Evolutionary conservation across 2,329 filamentous ascomycete genomes (phyloP), one percentile per base, ranked within the genome.

Genomic region (Fusarium equiseti): DNA sequence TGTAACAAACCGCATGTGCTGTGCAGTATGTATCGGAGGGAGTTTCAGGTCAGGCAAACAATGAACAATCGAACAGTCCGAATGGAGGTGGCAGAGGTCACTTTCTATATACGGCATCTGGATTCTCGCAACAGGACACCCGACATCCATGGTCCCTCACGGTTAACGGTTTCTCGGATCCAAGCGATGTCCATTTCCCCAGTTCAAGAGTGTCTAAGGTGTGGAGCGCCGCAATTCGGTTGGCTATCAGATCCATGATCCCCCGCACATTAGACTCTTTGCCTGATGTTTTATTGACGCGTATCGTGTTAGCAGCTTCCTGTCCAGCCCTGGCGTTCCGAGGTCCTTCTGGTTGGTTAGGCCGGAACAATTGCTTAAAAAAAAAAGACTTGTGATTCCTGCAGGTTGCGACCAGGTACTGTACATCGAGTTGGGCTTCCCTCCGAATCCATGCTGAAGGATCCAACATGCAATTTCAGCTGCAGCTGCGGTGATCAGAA

Each of bases 51-150:
- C 50, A 40, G 58, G 48, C 64, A 64, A 59, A 53, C 52, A 62
- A 35, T 18, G 20, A 44, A 43, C 44, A 53, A 40, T 42, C 57
- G 42, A 48, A 35, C 35, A 61, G 26, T 24, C 32, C 42, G 13
- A 63, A 46, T 46, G 60, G 58, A 42, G 61, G 66, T 38, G 72
- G 72, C 70, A 74, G 61, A 45, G 53, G 70, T 58, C 68, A 71
- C 73, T 66, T 75, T 73, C 73, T 75, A 75, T 75, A 75, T 75
- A 75, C 68, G 53, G 65, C 40, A 68, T 50, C 43, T 52, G 59
- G 42, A 31, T 29, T 57, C 31, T 56, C 29, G 24, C 53, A 43
- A 53, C 45, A 32, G 49, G 43, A 55, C 59, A 45, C 20, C 20
- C 20, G 20, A 20, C 55, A 65, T 71, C 27, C 27, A 29, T 29